Conservation (phyloP, 495 filamentous ascomycete genomes). For the Daldinia loculata region DNA sequence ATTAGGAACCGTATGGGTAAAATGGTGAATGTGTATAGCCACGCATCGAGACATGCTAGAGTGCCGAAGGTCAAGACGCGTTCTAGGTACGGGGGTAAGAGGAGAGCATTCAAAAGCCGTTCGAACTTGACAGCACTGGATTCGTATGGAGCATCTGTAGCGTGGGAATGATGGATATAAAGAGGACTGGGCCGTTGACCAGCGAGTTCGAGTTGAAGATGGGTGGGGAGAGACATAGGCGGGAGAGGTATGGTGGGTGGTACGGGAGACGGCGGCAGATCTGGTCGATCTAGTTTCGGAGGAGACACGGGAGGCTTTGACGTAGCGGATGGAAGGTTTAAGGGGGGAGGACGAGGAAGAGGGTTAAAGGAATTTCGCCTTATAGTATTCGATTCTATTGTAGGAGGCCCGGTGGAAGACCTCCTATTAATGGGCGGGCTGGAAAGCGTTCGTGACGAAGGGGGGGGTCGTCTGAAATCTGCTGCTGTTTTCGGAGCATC, state of each 20-base stretch:
- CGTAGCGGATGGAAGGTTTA: conserved; percentile 35
- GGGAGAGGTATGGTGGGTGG: conserved; percentile 78
- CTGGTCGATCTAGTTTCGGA: conserved; percentile 38
- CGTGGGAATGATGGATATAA: conserved; percentile 83
- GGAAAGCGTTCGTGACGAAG: conserved; percentile 52
- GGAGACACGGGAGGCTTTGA: conserved; percentile 29
- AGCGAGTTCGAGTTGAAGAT: conserved; percentile 87
- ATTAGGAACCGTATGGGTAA: conserved; percentile 89
- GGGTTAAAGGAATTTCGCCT: conserved; percentile 49
- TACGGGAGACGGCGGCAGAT: conserved; percentile 68
- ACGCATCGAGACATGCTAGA: conserved; percentile 92
- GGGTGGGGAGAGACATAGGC: conserved; percentile 85
- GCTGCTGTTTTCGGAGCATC: conserved; percentile 37
- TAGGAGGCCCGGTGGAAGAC: conserved; percentile 42
- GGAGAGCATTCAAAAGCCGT: conserved; percentile 86
- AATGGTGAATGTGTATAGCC: conserved; percentile 96
- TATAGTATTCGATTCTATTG: conserved; percentile 31
- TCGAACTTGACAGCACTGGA: conserved; percentile 96
- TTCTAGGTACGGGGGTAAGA: conserved; percentile 85
- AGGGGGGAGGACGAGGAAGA: conserved; percentile 43
- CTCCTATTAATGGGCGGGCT: conserved; percentile 55
- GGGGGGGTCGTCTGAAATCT: conserved; percentile 43
- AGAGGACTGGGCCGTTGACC: conserved; percentile 82
- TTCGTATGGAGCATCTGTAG: conserved; percentile 84
- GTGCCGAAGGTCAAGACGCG: conserved; percentile 85